Evolutionary conservation across 2,329 filamentous ascomycete species (phyloP).

Genomic region (Hymenoscyphus linearis): DNA sequence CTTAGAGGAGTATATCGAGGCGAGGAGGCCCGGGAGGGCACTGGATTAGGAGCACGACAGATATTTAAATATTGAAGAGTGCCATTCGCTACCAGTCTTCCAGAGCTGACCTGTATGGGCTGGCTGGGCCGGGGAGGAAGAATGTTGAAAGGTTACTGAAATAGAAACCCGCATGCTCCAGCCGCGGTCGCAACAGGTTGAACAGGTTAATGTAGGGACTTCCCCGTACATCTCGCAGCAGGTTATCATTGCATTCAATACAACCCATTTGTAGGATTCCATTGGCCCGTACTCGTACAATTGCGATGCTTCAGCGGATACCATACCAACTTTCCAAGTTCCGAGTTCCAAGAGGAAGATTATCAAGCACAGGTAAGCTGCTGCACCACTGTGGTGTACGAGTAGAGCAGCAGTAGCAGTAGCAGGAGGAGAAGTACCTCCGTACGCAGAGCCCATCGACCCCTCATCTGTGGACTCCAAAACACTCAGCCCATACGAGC

Average conservation of each 20-base stretch:
- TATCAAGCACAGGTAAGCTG: not conserved
- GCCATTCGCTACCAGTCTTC: no score
- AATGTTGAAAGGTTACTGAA: not conserved
- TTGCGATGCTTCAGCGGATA: not conserved
- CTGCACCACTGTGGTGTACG: not conserved
- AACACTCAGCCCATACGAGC: slow-evolving; percentile 1
- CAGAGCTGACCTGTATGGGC: no score
- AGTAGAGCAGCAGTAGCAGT: not conserved
- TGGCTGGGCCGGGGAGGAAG: no score
- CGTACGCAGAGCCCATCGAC: no score
- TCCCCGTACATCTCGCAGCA: not conserved
- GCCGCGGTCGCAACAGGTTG: not conserved
- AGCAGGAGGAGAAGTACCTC: not conserved
- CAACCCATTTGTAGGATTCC: no score
- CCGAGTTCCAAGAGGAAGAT: not conserved
- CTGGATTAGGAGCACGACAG: slow-evolving; percentile 4
- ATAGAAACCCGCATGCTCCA: not conserved
- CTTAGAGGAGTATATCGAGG: not conserved
- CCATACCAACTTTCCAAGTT: not conserved
- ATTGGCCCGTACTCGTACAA: no score
- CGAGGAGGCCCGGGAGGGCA: not conserved
- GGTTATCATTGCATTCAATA: no score
- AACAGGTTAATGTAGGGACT: not conserved
- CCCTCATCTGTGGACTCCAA: not conserved
- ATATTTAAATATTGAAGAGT: not conserved